Evolutionary conservation across 768 basidiomycete species (phyloP).

Genomic region (Asterophora parasitica): DNA sequence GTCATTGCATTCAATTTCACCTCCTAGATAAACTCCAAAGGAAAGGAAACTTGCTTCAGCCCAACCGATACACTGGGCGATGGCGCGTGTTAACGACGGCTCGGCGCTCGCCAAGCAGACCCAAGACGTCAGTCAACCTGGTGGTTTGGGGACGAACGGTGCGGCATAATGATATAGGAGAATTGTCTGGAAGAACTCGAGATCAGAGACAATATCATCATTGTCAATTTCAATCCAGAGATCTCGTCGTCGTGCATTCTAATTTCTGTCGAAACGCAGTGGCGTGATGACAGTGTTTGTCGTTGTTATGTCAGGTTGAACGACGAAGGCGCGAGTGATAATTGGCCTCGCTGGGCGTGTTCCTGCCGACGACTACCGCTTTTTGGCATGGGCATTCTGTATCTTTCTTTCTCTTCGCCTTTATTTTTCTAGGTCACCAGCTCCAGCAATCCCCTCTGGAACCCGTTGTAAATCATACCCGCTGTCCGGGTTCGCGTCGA

Average conservation of each 20-base stretch:
- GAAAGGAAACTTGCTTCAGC: too few species aligned
- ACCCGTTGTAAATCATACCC: conserved; percentile 8
- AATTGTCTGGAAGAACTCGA: too few species aligned
- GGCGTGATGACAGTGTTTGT: conserved; percentile 12
- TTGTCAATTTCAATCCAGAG: too few species aligned
- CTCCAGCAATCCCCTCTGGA: neutral
- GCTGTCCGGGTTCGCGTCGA: neutral
- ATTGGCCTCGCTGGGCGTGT: conserved; percentile 1
- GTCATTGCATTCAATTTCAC: too few species aligned
- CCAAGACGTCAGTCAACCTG: too few species aligned
- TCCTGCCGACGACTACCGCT: conserved; percentile 10
- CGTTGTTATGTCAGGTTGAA: conserved; percentile 20
- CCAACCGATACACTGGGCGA: neutral
- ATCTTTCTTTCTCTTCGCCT: neutral
- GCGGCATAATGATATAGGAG: too few species aligned
- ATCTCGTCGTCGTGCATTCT: too few species aligned
- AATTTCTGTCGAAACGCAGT: too few species aligned
- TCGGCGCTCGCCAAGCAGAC: too few species aligned
- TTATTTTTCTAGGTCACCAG: conserved; percentile 4
- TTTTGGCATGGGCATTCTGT: conserved; percentile 11
- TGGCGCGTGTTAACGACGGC: neutral
- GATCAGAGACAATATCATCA: too few species aligned
- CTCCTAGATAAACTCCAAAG: too few species aligned
- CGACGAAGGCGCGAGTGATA: neutral
- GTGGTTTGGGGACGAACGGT: too few species aligned